Evolutionary conservation across 495 filamentous ascomycete species (phyloP).

Genomic region (Hypoxylon fragiforme): DNA sequence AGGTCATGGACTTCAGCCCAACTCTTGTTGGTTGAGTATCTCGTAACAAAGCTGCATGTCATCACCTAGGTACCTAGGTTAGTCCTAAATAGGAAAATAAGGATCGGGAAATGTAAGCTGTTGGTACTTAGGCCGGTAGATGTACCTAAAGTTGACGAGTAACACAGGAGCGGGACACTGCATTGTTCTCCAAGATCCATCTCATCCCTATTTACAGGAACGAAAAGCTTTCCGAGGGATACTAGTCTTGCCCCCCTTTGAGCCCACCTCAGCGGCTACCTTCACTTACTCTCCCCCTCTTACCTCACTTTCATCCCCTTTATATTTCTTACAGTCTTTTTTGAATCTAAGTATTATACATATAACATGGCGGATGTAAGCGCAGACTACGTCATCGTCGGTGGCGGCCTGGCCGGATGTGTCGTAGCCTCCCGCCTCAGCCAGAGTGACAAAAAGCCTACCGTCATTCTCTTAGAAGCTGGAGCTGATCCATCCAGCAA

Average conservation of each 20-base stretch:
- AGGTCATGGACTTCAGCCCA: not conserved
- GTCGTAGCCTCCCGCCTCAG: conserved; percentile 33
- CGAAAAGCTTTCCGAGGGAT: too few species aligned
- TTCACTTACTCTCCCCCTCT: not conserved
- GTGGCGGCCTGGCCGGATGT: conserved; percentile 42
- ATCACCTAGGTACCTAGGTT: too few species aligned
- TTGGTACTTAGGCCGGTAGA: not conserved
- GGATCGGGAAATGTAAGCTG: not conserved
- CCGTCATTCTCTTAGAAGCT: conserved; percentile 25
- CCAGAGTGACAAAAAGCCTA: conserved; percentile 13
- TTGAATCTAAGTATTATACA: not conserved
- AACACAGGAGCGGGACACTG: not conserved
- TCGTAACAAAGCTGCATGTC: too few species aligned
- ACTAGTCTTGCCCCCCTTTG: too few species aligned
- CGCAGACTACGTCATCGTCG: conserved; percentile 42
- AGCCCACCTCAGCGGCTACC: not conserved
- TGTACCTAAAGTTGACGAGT: not conserved
- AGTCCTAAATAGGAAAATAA: not conserved
- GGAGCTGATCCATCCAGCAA: conserved; percentile 18
- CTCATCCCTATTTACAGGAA: too few species aligned
- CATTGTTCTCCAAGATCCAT: not conserved
- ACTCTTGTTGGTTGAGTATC: not conserved
- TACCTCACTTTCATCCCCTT: not conserved
- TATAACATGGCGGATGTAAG: conserved; percentile 5
- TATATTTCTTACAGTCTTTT: not conserved